Conservation (phyloP, 2,329 filamentous ascomycete genomes). For the Ramularia collo-cygni region DNA sequence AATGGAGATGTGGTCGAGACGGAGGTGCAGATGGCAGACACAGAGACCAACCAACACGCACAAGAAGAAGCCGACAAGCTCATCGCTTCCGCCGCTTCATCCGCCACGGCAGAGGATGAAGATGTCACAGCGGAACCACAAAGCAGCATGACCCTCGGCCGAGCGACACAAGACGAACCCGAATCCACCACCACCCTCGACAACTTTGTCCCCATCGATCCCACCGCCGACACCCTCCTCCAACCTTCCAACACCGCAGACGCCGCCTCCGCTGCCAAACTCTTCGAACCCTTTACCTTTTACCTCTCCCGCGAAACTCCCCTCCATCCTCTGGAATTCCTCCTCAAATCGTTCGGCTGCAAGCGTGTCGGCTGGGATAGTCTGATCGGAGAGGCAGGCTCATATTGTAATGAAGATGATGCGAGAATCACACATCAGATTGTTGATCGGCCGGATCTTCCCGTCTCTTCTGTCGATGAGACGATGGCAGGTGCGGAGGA, state of each 20-base stretch:
- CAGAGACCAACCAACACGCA: constrained; percentile 33
- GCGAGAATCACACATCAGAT: constrained; percentile 92
- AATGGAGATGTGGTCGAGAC: constrained; percentile 36
- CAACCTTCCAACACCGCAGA: constrained; percentile 63
- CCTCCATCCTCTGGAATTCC: constrained; percentile 81
- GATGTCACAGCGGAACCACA: constrained; percentile 34
- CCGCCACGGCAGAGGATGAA: constrained; percentile 18
- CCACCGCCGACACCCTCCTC: constrained; percentile 75
- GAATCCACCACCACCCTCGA: constrained; percentile 57
- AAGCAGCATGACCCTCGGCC: constrained; percentile 31
- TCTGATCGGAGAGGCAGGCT: constrained; percentile 73
- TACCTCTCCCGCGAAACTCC: constrained; percentile 93
- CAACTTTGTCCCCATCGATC: constrained; percentile 79
- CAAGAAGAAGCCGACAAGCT: constrained; percentile 45
- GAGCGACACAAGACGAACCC: constrained; percentile 23
- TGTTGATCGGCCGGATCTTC: constrained; percentile 76
- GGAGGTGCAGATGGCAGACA: constrained; percentile 22
- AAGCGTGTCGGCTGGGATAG: constrained; percentile 93
- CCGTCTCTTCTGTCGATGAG: constrained; percentile 35
- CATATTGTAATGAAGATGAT: constrained; percentile 85
- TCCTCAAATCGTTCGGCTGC: constrained; percentile 89
- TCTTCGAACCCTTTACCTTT: constrained; percentile 85
- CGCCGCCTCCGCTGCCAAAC: constrained; percentile 56
- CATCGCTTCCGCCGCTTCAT: constrained; percentile 25
- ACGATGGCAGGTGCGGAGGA: constrained; percentile 36